Evolutionary conservation across 2,329 filamentous ascomycete genomes (phyloP), one percentile per base, ranked within the genome.

Genomic region (Hirsutella minnesotensis): DNA sequence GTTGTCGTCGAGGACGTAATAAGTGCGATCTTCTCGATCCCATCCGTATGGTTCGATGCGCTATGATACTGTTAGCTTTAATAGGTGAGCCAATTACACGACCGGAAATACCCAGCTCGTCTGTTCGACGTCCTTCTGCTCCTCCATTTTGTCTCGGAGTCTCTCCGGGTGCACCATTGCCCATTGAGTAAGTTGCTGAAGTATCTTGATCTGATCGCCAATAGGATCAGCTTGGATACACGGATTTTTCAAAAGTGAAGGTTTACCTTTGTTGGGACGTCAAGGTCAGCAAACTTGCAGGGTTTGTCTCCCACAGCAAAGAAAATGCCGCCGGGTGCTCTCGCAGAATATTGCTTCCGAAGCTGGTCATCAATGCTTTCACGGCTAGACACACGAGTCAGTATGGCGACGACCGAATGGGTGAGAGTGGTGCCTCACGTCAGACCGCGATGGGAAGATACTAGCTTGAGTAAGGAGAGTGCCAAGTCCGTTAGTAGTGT

Each of bases 301-400:
- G 86, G 81, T 5, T 70, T 65, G 52, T 92, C 86, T 3, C 81
- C 83, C 20, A 77, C 72, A 38, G 90, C 90, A 55, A 94, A 95
- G 0, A 90, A 90, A 56, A 95, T 96, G 43, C 74, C 74, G 10
- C 76, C 61, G 3, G 88, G 83, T 2, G 83, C 81, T 64, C 87
- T 94, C n/a, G 81, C 74, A 42, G 83, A 65, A 60, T 88, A 98
- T 62, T 95, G 89, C 46, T 88, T 83, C 53, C 88, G 80, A 29
- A 88, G 83, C 59, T 95, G 95, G 56, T 95, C 88, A 58, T 96
- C 88, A 53, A 96, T 94, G 39, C 92, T 81, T 3, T 94, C 88
- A 41, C 72, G 77, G 2, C 89, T 95, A 46, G 22, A 18, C 27
- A 10, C 13, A 18, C 19, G 44, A 16, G 30, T 45, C 19, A 49